A percentile compares a stretch with the other conserved stretches of the same genome.
phyloP scores from a whole-genome alignment of 495 filamentous ascomycete genomes.

The Annulohypoxylon nitens region DNA sequence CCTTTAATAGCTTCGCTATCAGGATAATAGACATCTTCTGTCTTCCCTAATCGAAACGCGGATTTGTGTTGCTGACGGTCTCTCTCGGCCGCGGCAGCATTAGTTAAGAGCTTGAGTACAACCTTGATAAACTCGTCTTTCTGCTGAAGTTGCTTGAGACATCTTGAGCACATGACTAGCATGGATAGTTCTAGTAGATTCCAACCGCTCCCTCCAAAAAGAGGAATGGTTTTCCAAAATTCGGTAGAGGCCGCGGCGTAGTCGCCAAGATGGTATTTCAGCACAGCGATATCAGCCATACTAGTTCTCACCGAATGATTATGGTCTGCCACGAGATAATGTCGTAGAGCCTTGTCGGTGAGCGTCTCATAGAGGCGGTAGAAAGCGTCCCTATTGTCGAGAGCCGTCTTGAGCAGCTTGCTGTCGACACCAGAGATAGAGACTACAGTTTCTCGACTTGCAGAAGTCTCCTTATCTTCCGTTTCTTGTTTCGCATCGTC shows the following conservation, averaged over 20 bases:
- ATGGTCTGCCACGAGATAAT: conserved; percentile 81
- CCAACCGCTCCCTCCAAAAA: conserved; percentile 87
- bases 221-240: conserved; percentile 83
- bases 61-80: conserved; percentile 60
- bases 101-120: conserved; percentile 79
- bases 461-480: conserved; percentile 39
- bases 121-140: conserved; percentile 85
- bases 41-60: conserved; percentile 45
- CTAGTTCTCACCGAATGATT: conserved; percentile 79
- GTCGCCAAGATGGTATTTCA: conserved; percentile 81
- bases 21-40: conserved; percentile 60
- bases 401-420: conserved; percentile 62
- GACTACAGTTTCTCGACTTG: conserved; percentile 15
- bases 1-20: conserved; percentile 68
- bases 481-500: conserved; percentile 27
- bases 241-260: conserved; percentile 80
- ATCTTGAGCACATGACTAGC: conserved; percentile 86
- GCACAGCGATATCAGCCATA: conserved; percentile 85
- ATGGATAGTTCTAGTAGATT: conserved; percentile 81
- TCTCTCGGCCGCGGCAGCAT: conserved; percentile 71
- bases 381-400: conserved; percentile 63
- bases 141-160: conserved; percentile 79
- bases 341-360: conserved; percentile 76
- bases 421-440: conserved; percentile 64
- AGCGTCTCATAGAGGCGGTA: conserved; percentile 78